A percentile compares a stretch with the other conserved stretches of the same genome.
phyloP scores from a whole-genome alignment of 345 rosid genomes.

The Eucalyptus dawsonii region DNA sequence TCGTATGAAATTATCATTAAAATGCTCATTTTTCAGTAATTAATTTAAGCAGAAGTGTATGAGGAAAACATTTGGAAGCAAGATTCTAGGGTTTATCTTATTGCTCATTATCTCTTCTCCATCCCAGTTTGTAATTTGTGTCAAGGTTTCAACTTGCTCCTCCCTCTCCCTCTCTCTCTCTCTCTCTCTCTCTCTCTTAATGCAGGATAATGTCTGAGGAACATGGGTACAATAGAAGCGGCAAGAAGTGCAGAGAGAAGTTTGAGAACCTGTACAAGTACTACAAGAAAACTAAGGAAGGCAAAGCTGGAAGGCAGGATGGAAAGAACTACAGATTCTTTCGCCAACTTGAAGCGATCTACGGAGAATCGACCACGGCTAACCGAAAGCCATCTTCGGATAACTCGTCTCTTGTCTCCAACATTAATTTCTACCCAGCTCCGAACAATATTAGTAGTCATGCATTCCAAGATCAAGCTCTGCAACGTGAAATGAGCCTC shows the following conservation, averaged over 20 bases:
- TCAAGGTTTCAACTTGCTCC: background rate
- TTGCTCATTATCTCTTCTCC: background rate
- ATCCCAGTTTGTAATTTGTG: background rate
- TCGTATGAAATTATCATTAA: background rate
- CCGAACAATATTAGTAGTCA: background rate
- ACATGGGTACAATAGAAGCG: slow-evolving; percentile 43
- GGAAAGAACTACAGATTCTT: slow-evolving; percentile 53
- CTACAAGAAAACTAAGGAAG: slow-evolving; percentile 56
- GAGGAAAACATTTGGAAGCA: background rate
- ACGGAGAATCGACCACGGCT: slow-evolving; percentile 15
- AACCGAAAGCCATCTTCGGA: background rate
- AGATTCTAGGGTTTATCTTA: background rate
- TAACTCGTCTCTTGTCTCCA: background rate
- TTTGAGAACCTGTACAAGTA: slow-evolving; percentile 58
- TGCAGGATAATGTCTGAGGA: slow-evolving; percentile 42
- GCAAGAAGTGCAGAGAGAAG: slow-evolving; percentile 54
- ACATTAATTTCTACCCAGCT: background rate
- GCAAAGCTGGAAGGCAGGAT: slow-evolving; percentile 46
- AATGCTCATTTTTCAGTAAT: background rate
- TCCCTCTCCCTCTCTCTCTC: background rate
- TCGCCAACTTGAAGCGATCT: slow-evolving; percentile 50
- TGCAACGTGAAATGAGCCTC: slow-evolving; percentile 8
- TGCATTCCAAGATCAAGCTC: background rate
- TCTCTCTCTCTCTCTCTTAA: background rate
- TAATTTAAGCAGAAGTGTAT: background rate